phyloP scores from a whole-genome alignment of 495 filamentous ascomycete genomes.

The Xylaria palmicola region DNA sequence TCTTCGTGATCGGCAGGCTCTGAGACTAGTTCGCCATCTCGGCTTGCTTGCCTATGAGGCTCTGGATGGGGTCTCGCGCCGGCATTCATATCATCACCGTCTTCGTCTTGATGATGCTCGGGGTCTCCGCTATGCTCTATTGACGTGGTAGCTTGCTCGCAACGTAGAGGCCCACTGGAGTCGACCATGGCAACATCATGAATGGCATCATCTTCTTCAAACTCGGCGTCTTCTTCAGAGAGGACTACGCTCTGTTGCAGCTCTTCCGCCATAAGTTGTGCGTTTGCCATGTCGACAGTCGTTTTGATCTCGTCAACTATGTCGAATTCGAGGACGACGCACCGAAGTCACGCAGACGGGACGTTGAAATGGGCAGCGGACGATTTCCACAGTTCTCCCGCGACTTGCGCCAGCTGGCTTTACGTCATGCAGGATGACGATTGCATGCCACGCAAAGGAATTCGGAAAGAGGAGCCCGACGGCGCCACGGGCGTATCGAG shows the following conservation, averaged over 20 bases:
- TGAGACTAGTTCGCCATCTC: slow-evolving; percentile 25
- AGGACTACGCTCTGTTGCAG: slow-evolving; percentile 49
- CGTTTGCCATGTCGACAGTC: slow-evolving; percentile 52
- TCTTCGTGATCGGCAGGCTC: slow-evolving; percentile 30
- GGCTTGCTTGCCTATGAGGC: slow-evolving; percentile 21
- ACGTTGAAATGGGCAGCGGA: not conserved
- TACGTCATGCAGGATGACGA: slow-evolving; percentile 23
- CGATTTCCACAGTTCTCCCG: slow-evolving; percentile 18
- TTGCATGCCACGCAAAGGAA: slow-evolving; percentile 21
- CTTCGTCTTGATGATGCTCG: slow-evolving; percentile 53
- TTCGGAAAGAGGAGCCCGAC: not conserved
- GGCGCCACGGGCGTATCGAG: not conserved
- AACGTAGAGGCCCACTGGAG: not conserved
- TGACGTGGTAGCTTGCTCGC: not conserved
- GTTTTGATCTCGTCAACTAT: no score
- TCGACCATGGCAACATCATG: not conserved
- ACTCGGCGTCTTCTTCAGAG: slow-evolving; percentile 42
- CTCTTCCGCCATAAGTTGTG: slow-evolving; percentile 52
- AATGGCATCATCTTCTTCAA: slow-evolving; percentile 26
- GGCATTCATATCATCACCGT: slow-evolving; percentile 41
- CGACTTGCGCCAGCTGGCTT: slow-evolving; percentile 19
- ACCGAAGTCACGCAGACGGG: no score
- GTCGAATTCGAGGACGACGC: no score
- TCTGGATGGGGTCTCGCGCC: slow-evolving; percentile 32
- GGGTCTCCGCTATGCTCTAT: slow-evolving; percentile 30